A percentile compares a stretch with the other conserved stretches of the same genome.
These are phyloP conservation scores for Diplodia intermedia DNA, from an alignment of 2,329 filamentous ascomycete genomes.

Conservation along the genomic window DNA sequence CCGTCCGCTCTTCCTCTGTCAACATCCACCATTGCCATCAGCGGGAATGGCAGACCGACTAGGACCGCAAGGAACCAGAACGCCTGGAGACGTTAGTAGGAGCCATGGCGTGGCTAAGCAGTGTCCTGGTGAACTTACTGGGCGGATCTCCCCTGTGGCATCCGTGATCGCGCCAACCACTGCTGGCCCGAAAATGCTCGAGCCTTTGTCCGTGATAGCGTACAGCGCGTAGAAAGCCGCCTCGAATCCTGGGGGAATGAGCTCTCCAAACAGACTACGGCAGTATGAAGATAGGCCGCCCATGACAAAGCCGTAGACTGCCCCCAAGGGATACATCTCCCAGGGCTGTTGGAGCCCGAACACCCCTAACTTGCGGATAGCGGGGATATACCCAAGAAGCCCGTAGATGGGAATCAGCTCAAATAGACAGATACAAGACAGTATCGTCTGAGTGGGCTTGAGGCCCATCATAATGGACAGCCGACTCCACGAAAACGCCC, in stretches of 20 bases:
- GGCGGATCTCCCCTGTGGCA: slow-evolving; percentile 58
- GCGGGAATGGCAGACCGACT: slow-evolving; percentile 82
- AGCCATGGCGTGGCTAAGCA: neutral
- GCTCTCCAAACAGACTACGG: slow-evolving; percentile 86
- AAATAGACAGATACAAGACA: slow-evolving; percentile 89
- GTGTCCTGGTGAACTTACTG: slow-evolving; percentile 41
- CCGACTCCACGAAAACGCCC: slow-evolving; percentile 88
- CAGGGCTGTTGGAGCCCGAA: slow-evolving; percentile 89
- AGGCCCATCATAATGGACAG: slow-evolving; percentile 74
- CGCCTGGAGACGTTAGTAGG: slow-evolving; percentile 54
- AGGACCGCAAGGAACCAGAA: slow-evolving; percentile 90
- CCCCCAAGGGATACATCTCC: slow-evolving; percentile 95
- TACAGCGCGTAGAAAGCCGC: slow-evolving; percentile 97
- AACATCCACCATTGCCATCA: slow-evolving; percentile 86
- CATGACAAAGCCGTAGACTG: slow-evolving; percentile 90
- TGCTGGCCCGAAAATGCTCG: slow-evolving; percentile 88
- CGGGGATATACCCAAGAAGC: slow-evolving; percentile 83
- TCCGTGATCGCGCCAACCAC: slow-evolving; percentile 95
- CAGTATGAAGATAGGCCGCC: slow-evolving; percentile 94
- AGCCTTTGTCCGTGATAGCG: slow-evolving; percentile 96
- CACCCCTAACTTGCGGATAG: slow-evolving; percentile 75
- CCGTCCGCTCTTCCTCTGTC: slow-evolving; percentile 61
- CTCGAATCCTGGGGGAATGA: slow-evolving; percentile 93
- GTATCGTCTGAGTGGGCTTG: slow-evolving; percentile 83
- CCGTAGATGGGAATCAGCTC: slow-evolving; percentile 94